These are phyloP conservation scores for Phaeosphaeriaceae sp. DNA, from an alignment of 2,329 filamentous ascomycete species.

Conservation along the genomic window DNA sequence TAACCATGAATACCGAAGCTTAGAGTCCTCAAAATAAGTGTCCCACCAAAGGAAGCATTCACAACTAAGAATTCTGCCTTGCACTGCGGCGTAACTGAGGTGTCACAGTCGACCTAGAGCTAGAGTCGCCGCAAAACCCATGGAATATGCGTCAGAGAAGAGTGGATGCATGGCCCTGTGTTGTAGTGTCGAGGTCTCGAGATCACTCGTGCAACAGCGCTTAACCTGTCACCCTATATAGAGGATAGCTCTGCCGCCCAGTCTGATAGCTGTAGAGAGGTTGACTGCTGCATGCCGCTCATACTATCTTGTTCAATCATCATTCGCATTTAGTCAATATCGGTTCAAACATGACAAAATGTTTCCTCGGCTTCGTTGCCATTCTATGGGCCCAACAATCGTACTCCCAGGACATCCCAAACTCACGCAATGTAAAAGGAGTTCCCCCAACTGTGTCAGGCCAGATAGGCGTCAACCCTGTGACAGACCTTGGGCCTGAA, in stretches of 20 bases:
- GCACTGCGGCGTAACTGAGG: background rate
- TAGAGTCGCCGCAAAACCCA: background rate
- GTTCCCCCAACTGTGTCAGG: constrained; percentile 2
- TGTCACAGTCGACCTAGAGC: background rate
- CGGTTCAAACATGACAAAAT: background rate
- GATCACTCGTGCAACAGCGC: too few species aligned
- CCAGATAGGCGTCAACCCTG: constrained; percentile 9
- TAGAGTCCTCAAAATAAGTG: background rate
- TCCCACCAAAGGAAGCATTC: too few species aligned
- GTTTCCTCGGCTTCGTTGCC: background rate
- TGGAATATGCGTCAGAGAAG: background rate
- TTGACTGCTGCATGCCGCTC: too few species aligned
- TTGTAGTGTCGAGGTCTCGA: background rate
- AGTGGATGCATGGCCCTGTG: background rate
- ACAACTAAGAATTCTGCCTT: background rate
- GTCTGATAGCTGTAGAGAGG: too few species aligned
- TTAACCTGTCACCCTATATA: too few species aligned
- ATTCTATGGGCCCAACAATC: background rate
- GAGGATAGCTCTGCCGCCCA: too few species aligned
- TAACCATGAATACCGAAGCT: background rate
- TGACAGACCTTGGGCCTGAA: constrained; percentile 1
- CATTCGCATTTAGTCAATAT: too few species aligned
- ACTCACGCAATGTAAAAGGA: background rate
- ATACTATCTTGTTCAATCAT: too few species aligned
- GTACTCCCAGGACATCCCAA: background rate